Conservation (phyloP, 345 rosid genomes). For the Gossypium australe region DNA sequence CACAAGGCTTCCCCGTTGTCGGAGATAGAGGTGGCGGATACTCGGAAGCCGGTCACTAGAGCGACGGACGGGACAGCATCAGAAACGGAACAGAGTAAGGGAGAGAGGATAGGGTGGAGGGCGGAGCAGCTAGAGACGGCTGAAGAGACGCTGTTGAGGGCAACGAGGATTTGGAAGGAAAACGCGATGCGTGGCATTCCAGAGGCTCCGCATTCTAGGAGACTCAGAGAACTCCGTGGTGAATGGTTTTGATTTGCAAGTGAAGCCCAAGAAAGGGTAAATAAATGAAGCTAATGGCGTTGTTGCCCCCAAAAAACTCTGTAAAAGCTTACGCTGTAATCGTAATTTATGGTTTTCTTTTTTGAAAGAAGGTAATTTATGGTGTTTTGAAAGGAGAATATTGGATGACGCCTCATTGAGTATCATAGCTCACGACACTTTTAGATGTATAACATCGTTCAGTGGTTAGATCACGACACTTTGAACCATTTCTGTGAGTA, state of each 20-base stretch:
- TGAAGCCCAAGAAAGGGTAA: neutral
- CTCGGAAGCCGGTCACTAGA: slow-evolving; percentile 68
- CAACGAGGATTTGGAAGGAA: slow-evolving; percentile 44
- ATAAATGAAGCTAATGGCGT: neutral
- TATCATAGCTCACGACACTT: too few relatives aligned
- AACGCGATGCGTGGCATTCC: slow-evolving; percentile 80
- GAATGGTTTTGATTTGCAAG: slow-evolving; percentile 36
- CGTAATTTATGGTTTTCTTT: too few relatives aligned
- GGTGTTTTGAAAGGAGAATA: too few relatives aligned
- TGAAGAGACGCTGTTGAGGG: slow-evolving; percentile 62
- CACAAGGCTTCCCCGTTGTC: slow-evolving; percentile 73
- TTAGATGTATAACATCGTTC: too few relatives aligned
- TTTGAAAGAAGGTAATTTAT: too few relatives aligned
- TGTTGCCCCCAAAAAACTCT: neutral
- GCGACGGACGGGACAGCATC: slow-evolving; percentile 53
- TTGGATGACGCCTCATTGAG: too few relatives aligned
- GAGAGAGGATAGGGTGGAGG: slow-evolving; percentile 47
- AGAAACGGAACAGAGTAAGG: neutral
- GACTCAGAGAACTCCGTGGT: slow-evolving; percentile 58
- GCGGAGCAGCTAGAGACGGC: slow-evolving; percentile 84
- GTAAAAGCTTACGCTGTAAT: neutral
- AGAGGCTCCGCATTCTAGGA: slow-evolving; percentile 57
- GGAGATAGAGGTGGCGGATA: slow-evolving; percentile 58
- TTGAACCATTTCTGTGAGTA: too few relatives aligned
- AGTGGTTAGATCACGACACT: too few relatives aligned